Percentiles rank a stretch among this genome's conserved stretches.
Conservation (phyloP, 768 basidiomycete genomes). For the Pleurotus salmoneostramineus region DNA sequence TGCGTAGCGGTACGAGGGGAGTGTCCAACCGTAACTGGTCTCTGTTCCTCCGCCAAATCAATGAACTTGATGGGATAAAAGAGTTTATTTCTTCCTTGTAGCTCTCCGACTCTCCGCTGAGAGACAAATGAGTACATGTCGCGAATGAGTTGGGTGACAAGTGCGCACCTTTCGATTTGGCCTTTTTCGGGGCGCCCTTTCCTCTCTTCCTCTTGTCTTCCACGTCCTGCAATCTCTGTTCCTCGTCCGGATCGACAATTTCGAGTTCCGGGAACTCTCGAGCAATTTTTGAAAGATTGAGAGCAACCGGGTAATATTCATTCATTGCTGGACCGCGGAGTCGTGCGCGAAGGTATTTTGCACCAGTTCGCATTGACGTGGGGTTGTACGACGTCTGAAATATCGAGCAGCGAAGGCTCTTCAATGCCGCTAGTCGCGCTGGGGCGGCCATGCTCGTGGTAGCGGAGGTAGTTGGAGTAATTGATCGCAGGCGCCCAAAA, state of each 20-base stretch:
- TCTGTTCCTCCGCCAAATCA: too few relatives aligned
- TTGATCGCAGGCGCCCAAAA: too few relatives aligned
- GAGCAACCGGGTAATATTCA: slow-evolving; percentile 70
- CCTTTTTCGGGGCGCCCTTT: slow-evolving; percentile 82
- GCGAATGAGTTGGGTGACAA: slow-evolving; percentile 16
- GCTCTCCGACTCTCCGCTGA: slow-evolving; percentile 53
- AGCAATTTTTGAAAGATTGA: slow-evolving; percentile 51
- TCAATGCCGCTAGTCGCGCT: slow-evolving; percentile 57
- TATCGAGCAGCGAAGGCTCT: slow-evolving; percentile 61
- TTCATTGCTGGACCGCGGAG: slow-evolving; percentile 86
- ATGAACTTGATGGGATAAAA: not conserved
- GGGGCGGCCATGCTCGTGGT: slow-evolving; percentile 24
- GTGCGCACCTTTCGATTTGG: slow-evolving; percentile 54
- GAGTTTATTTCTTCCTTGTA: slow-evolving; percentile 33
- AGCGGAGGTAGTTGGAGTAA: not conserved
- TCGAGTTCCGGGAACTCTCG: slow-evolving; percentile 52
- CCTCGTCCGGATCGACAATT: slow-evolving; percentile 63
- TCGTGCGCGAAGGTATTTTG: slow-evolving; percentile 83
- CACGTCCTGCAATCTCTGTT: slow-evolving; percentile 65
- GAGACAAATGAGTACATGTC: not conserved
- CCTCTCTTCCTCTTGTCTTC: slow-evolving; percentile 68
- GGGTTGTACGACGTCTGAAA: slow-evolving; percentile 93
- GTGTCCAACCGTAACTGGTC: too few relatives aligned
- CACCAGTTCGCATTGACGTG: slow-evolving; percentile 72
- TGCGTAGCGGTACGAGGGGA: too few relatives aligned